Evolutionary conservation across 352 stramenopile genomes (phyloP), one percentile per base, ranked within the genome.

Genomic region (Phytophthora sojae): DNA sequence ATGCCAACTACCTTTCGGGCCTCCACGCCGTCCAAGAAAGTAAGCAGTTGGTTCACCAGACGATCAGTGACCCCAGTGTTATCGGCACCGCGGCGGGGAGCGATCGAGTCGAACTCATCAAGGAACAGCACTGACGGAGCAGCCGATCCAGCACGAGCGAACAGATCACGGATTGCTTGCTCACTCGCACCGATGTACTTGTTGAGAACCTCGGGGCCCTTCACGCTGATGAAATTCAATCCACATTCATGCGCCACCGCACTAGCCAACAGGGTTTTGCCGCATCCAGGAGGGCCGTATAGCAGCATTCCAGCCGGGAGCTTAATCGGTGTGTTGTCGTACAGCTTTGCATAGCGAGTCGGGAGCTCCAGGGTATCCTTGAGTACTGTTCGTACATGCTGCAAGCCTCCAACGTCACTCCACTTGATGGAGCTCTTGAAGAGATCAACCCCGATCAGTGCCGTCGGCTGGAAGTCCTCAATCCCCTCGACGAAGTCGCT

Each of bases 21-120:
- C 80, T 99, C 97, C 12, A 99, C 96, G 44, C 97, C 97, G 82
- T 99, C 97, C 51, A 99, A 75, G 70, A 99, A 98, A 0, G 97
- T 99, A 0, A 99, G 88, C 52, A 99, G 80, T 64, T 99, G 98
- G 72, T 99, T 99, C 51, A 99, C 97, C 26, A 99, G 93, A 21
- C 98, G 85, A 73, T 99, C 97, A 0, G 96, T 99, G 32, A 99
- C 97, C 29, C 97, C 96, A 7, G 94, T 99, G 72, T 98, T 95
- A 69, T 99, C 89, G 12, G 88, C 87, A 39, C 97, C 97, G 62
- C 97, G 90, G 9, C 92, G 89, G n/a, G 97, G 97, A 30, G 96
- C 96, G 44, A 99, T 91, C 11, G 96, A 96, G 61, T 99, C 97
- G 60, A 99, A 98, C 67, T 99, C 89, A 59, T 96, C 89, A 6